Evolutionary conservation across 176 grass and related monocot genomes (phyloP).

Genomic region (Aechmea fasciata): DNA sequence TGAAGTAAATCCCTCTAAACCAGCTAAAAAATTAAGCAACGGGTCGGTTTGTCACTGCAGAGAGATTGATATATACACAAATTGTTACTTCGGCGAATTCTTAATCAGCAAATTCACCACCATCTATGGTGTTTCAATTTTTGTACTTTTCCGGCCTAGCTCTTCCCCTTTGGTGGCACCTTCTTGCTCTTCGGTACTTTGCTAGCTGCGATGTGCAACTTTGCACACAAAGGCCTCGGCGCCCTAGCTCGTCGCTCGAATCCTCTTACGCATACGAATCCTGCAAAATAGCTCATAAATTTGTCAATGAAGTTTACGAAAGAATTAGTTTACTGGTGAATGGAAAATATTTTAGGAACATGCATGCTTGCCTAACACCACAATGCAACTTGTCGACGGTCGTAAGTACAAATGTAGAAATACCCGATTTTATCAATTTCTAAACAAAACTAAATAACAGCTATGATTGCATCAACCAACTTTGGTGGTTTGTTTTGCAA

Average conservation of each 20-base stretch:
- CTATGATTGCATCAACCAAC: no score
- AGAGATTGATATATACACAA: background rate
- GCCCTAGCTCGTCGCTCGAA: slow-evolving; percentile 56
- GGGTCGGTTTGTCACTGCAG: background rate
- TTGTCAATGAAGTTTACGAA: slow-evolving; percentile 1
- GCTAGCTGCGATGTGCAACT: slow-evolving; percentile 61
- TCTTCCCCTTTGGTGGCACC: slow-evolving; percentile 3
- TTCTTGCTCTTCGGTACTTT: slow-evolving; percentile 33
- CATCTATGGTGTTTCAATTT: background rate
- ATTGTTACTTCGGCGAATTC: background rate
- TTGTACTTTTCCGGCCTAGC: background rate
- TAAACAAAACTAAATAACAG: no score
- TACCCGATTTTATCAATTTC: no score
- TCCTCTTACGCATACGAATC: slow-evolving; percentile 86
- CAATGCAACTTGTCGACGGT: background rate
- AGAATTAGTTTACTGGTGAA: background rate
- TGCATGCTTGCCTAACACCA: background rate
- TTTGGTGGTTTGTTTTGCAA: no score
- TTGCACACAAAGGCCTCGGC: slow-evolving; percentile 68
- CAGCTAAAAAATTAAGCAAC: background rate
- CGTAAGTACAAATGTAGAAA: no score
- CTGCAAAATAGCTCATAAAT: slow-evolving; percentile 31
- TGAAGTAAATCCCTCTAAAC: background rate
- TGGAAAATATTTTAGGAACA: background rate
- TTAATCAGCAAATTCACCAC: background rate